A percentile compares a stretch with the other conserved stretches of the same genome.
Evolutionary conservation across 768 basidiomycete species (phyloP).

Genomic region (Phallus indusiatus): DNA sequence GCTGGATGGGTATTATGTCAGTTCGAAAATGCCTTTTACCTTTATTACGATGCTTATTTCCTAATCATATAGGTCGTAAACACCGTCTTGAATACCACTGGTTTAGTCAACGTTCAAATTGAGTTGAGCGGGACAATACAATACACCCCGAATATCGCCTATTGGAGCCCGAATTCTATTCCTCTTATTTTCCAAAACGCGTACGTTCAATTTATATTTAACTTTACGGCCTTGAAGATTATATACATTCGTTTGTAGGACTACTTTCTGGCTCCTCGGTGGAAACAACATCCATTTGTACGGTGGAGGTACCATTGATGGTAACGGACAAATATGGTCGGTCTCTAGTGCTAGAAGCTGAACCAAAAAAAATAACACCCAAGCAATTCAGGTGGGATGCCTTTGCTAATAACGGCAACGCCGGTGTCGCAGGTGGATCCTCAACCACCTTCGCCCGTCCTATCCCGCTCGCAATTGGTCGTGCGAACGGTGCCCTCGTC

Average conservation of each 20-base stretch:
- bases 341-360: background rate
- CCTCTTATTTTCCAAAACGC: conserved; percentile 35
- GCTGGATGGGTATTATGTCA: conserved; percentile 5
- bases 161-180: conserved; percentile 31
- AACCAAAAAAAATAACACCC: too few species aligned
- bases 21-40: background rate
- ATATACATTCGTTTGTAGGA: conserved; percentile 14
- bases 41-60: background rate
- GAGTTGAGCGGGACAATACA: conserved; percentile 28
- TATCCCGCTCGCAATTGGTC: conserved; percentile 44
- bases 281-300: conserved; percentile 38
- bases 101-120: conserved; percentile 29
- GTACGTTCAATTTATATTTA: conserved; percentile 15
- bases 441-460: conserved; percentile 39
- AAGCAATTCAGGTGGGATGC: conserved; percentile 2
- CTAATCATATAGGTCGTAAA: conserved; percentile 22
- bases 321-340: conserved; percentile 47
- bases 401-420: conserved; percentile 13
- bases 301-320: conserved; percentile 59
- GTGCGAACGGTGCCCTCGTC: conserved; percentile 39
- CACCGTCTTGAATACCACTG: conserved; percentile 28
- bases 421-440: conserved; percentile 33
- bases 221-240: background rate
- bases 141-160: conserved; percentile 31
- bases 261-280: conserved; percentile 42